Percentiles rank a stretch among this genome's conserved stretches.
These are phyloP conservation scores for Schwanniomyces polymorphus DNA, from an alignment of 805 yeast genomes.

Conservation along the genomic window DNA sequence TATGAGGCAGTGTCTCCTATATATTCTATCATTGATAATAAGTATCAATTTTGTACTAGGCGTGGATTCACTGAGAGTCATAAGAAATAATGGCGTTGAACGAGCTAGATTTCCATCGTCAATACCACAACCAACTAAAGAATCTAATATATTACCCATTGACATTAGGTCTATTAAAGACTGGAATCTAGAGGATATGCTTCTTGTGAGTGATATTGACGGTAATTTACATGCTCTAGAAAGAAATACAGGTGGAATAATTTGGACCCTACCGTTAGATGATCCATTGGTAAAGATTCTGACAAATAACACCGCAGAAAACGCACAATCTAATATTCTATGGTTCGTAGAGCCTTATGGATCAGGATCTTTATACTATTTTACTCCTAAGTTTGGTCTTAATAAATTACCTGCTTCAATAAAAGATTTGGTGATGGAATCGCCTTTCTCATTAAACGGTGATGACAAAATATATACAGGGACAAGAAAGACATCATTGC, in stretches of 20 bases:
- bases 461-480: slow-evolving; percentile 91
- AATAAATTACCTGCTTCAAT: slow-evolving; percentile 82
- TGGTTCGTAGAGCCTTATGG: slow-evolving; percentile 92
- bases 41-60: background rate
- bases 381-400: slow-evolving; percentile 71
- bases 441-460: slow-evolving; percentile 78
- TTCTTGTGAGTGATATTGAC: slow-evolving; percentile 79
- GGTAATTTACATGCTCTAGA: slow-evolving; percentile 83
- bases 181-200: slow-evolving; percentile 53
- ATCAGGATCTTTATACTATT: slow-evolving; percentile 82
- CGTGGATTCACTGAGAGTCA: background rate
- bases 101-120: background rate
- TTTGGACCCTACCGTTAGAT: slow-evolving; percentile 75
- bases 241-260: slow-evolving; percentile 67
- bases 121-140: background rate
- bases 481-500: slow-evolving; percentile 69
- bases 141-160: slow-evolving; percentile 28
- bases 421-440: slow-evolving; percentile 70
- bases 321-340: slow-evolving; percentile 34
- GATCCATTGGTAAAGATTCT: slow-evolving; percentile 57
- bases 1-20: background rate
- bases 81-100: background rate
- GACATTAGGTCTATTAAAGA: slow-evolving; percentile 42
- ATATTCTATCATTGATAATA: background rate
- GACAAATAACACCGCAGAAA: slow-evolving; percentile 18